Evolutionary conservation across 2,329 filamentous ascomycete genomes (phyloP), one percentile per base, ranked within the genome.

Genomic region (Paraconiothyrium sp.): DNA sequence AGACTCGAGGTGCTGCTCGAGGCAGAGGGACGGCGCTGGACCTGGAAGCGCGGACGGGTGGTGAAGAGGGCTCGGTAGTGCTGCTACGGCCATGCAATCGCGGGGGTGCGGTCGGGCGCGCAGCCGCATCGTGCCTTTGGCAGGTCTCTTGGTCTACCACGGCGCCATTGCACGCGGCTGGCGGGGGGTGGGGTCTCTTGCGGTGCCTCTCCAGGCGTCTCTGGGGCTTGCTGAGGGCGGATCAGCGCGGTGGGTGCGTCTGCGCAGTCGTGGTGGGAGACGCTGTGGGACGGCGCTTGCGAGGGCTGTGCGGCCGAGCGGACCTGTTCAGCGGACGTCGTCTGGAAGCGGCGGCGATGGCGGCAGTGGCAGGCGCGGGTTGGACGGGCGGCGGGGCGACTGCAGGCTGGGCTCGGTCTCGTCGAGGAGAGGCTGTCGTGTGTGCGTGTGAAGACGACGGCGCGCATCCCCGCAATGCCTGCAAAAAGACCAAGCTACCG

Each of bases 1-100:
- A n/a, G 16, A n/a, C 39, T 41, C 5, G 39, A n/a, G 27, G 27
- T 30, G 39, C 16, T n/a, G 39, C 13, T n/a, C 6, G 16, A 41
- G 39, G 39, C 39, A 16, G 11, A 41, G 37, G 37, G 13, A 3
- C 5, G 3, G 35, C 60, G 49, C 58, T 57, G 43, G 60, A 69
- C 56, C 27, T 4, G 65, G 63, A 57, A 67, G 61, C 58, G 56
- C 47, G 59, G 35, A 30, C 48, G 54, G 52, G 44, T 61, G 74
- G 72, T 76, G 72, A 76, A 72, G 74, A 44, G 9, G 79, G 78
- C 65, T 74, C 71, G 66, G 74, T 78, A 74, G 74, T 76, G 75
- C 79, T 77, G 75, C 71, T 73, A 32, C 47, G 49, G 46, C 56
- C 56, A 52, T 58, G 47, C 47, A 58, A 34, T 58, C 47, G 52